A percentile compares a stretch with the other conserved stretches of the same genome.
These are phyloP conservation scores for Mycena chlorophos DNA, from an alignment of 768 basidiomycete genomes.

Conservation along the genomic window DNA sequence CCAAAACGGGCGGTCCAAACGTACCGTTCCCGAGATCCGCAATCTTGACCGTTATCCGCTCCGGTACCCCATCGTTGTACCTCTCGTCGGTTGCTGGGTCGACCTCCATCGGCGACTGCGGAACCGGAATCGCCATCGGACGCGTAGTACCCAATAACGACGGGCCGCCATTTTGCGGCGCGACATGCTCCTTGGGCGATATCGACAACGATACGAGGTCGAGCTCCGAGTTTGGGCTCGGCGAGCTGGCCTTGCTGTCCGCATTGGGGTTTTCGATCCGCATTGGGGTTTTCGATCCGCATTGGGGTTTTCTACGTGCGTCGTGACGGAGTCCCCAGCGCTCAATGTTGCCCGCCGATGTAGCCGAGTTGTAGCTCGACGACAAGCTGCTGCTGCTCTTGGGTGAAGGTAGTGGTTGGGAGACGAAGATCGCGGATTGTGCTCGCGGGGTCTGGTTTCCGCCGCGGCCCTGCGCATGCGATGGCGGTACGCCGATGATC, in stretches of 20 bases:
- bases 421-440: constrained; percentile 85
- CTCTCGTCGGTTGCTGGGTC: constrained; percentile 12
- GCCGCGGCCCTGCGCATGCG: constrained; percentile 94
- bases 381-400: constrained; percentile 20
- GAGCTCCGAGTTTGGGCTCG: constrained; percentile 18
- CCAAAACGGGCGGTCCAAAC: constrained; percentile 25
- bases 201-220: constrained; percentile 14
- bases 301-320: too few species aligned
- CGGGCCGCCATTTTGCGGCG: constrained; percentile 45
- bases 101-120: constrained; percentile 23
- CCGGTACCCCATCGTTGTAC: constrained; percentile 24
- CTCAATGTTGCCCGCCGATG: constrained; percentile 55
- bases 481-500: constrained; percentile 90
- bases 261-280: constrained; percentile 46
- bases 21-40: constrained; percentile 95
- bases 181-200: constrained; percentile 2
- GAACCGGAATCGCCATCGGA: constrained; percentile 29
- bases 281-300: too few species aligned
- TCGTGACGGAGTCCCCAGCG: constrained; percentile 92
- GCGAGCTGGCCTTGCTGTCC: constrained; percentile 32
- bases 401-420: constrained; percentile 89
- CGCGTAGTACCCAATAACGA: constrained; percentile 74
- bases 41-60: constrained; percentile 96
- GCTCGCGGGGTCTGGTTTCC: constrained; percentile 93
- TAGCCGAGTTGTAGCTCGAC: constrained; percentile 40